Evolutionary conservation across 177 flowering plant genomes (phyloP), one percentile per base, ranked within the genome.

Genomic region (Telopea speciosissima): DNA sequence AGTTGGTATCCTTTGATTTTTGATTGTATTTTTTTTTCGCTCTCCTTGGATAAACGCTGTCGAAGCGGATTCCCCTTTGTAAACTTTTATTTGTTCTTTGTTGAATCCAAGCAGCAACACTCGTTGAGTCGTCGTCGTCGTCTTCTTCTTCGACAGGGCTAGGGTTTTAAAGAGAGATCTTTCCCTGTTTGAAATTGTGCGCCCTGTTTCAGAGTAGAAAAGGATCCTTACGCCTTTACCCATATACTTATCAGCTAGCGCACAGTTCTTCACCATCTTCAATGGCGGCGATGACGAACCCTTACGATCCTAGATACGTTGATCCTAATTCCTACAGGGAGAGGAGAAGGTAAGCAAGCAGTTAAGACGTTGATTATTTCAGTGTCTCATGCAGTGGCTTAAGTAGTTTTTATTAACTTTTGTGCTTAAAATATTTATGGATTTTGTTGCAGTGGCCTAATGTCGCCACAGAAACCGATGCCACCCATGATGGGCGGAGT

Each of bases 261-360:
- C 24, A 8, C 23, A 19, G 23, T 58, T 19, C 19, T 19, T 8
- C 6, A n/a, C 56, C 21, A 24, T 22, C 73, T 49, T 61, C 21
- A 40, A 13, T 22, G 1, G 42, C 24, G 10, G 54, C 64, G 19
- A 70, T 26, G 70, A 82, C 83, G 85, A 82, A 78, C 63, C 76
- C 71, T 7, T 83, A 71, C 74, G 98, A 92, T 64, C 28, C 71
- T 64, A 83, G 97, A 73, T 81, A 76, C 70, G 70, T 73, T 24
- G 98, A 91, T 61, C 85, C 90, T 16, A 73, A 73, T 62, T 89
- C 97, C 24, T 92, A 89, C 80, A 91, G 91, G n/a, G 89, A 89
- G 19, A 85, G 98, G 23, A 81, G 96, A 74, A 87, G 93, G 98
- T 90, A 81, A 28, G 60, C 16, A 81, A 28, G 60, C 16, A 10